Base-by-base conservation (phyloP, 2,329 filamentous ascomycete species). In the Sphaerulina vaccinii region DNA sequence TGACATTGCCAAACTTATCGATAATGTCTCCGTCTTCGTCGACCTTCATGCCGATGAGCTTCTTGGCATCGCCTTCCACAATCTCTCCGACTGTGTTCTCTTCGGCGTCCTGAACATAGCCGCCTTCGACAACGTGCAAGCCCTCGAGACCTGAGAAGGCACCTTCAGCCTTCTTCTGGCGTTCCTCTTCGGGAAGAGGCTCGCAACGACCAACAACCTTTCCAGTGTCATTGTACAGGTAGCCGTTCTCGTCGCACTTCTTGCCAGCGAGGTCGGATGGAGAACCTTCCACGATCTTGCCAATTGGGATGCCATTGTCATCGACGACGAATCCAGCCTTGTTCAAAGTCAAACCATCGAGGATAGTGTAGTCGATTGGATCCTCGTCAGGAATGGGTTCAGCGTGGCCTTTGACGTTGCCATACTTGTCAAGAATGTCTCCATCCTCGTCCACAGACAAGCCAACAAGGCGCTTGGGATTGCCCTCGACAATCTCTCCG, bases 391-490 rank as follows among this genome's bases (percentile, higher is more conserved):
- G 73, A 78, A 83, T 63, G 10, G 79, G 79, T 63, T 83, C 79
- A 52, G 80, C 59, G 39, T 59, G 57, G 13, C 80, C 81, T 65
- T 84, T 78, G 47, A 81, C 77, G 58, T 83, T 84, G 59, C 81
- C 81, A 58, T 78, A 90, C 68, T 84, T 84, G 74, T 93, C 89
- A 48, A 87, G 76, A 32, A 95, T 84, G 51, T 93, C 89, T 37
- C 89, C 89, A 58, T 93, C 88, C 57, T 89, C 85, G 52, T 95
- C 89, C 13, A 93, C 88, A 8, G 76, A 65, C 40, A 88, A 84
- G 11, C 89, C 89, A 36, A 85, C 82, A 1, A 95, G 79, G 44
- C 78, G 75, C 77, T 89, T 90, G 21, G 79, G 69, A 48, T 61
- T 61, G 35, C 80, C 80, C 60, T 82, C 78, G 13, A 78, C 71